Evolutionary conservation across 2,329 filamentous ascomycete genomes (phyloP), one percentile per base, ranked within the genome.

Genomic region (Pseudogymnoascus sp.): DNA sequence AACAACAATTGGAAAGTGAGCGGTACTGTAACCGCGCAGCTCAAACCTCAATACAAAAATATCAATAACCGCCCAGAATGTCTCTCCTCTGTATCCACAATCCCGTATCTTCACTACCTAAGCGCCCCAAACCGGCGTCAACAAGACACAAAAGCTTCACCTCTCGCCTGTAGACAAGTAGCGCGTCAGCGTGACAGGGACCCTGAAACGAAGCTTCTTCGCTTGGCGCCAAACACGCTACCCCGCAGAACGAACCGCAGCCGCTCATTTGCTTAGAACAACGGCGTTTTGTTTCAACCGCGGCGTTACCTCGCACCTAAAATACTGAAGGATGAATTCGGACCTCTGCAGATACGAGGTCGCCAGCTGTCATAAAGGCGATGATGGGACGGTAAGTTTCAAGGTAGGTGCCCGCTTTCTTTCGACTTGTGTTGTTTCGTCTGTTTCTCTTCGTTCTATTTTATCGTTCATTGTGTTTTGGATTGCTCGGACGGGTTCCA

Each of bases 221-320:
- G 50, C 50, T 56, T 56, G 50, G 50, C 50, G 50, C 18, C 28
- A 56, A 56, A 56, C 50, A 56, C 50, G 28, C 50, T 56, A 56
- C 50, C 50, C 50, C 28, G 50, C 50, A 36, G 28, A 36, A 56
- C 50, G 50, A 56, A 56, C 50, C 28, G 10, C 28, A 56, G 50
- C 28, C 50, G 50, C 16, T 56, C 50, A 56, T 56, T 56, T 56
- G 50, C 50, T 36, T 16, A 56, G 10, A n/a, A 14, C 10, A 10
- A 12, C 28, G 14, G 7, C 10, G 50, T 56, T 56, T 56, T 16
- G 50, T 56, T 56, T 56, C 50, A 5, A 56, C 8, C 5, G 5
- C 50, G 50, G 50, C 50, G 50, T 56, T 56, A 56, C 50, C 50
- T 56, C 28, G 50, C n/a, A 56, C 28, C 28, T 56, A 56, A 34